Evolutionary conservation across 2,329 filamentous ascomycete species (phyloP).

Genomic region (Hypoxylon sp.): DNA sequence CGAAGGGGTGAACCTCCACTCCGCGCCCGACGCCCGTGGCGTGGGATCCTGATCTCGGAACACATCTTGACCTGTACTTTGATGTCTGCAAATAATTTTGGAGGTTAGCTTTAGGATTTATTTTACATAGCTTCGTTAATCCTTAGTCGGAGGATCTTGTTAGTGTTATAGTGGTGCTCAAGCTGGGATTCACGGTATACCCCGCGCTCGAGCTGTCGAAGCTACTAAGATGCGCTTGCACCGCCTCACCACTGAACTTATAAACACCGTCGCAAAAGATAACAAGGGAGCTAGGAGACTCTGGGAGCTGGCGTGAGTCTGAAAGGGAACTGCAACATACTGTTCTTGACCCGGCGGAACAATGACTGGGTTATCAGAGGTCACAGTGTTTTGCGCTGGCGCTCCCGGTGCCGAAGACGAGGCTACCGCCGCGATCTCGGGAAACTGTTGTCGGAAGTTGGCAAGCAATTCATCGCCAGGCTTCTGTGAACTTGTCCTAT

Average conservation of each 20-base stretch:
- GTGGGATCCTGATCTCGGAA: constrained; percentile 84
- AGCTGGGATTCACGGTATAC: constrained; percentile 44
- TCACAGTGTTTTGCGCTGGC: constrained; percentile 57
- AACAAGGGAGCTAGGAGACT: constrained; percentile 15
- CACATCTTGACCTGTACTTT: constrained; percentile 58
- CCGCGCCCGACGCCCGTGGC: constrained; percentile 83
- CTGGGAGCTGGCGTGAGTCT: constrained; percentile 20
- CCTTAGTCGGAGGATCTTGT: constrained; percentile 15
- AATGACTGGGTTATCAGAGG: constrained; percentile 54
- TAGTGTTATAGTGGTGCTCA: constrained; percentile 26
- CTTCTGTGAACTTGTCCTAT: constrained; percentile 84
- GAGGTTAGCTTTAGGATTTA: constrained; percentile 37
- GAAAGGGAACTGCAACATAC: constrained; percentile 46
- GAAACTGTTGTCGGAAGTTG: constrained; percentile 87
- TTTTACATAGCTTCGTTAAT: constrained; percentile 13
- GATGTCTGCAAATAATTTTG: constrained; percentile 64
- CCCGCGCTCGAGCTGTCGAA: constrained; percentile 46
- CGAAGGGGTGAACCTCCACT: constrained; percentile 90
- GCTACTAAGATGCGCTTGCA: constrained; percentile 46
- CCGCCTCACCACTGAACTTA: constrained; percentile 43
- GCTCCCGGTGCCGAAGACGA: constrained; percentile 61
- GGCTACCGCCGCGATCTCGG: constrained; percentile 74
- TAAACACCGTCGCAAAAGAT: constrained; percentile 24
- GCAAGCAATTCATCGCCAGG: constrained; percentile 87
- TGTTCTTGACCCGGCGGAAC: constrained; percentile 49